These are phyloP conservation scores for Paecilomyces sp. DNA, from an alignment of 2,329 filamentous ascomycete species.

Conservation along the genomic window DNA sequence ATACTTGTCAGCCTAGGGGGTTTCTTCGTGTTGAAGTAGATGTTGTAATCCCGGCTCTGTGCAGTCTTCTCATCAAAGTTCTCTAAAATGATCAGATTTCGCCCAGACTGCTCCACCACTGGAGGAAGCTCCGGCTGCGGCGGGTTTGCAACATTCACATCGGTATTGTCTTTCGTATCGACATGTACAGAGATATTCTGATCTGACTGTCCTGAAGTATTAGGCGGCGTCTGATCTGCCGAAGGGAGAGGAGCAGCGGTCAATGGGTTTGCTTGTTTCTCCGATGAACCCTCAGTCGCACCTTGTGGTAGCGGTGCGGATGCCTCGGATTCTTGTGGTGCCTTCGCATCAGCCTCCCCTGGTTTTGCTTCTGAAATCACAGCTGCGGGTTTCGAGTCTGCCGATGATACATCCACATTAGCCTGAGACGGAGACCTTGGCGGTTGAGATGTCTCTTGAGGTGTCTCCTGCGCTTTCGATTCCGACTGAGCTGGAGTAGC, in stretches of 20 bases:
- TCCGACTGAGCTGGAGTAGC: background rate
- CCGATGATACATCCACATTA: background rate
- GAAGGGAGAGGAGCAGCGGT: background rate
- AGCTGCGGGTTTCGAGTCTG: background rate
- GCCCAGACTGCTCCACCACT: conserved; percentile 45
- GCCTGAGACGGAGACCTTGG: background rate
- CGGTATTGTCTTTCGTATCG: conserved; percentile 6
- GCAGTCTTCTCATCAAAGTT: conserved; percentile 51
- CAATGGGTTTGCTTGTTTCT: background rate
- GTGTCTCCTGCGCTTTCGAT: background rate
- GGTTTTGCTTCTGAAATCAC: background rate
- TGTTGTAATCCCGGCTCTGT: conserved; percentile 46
- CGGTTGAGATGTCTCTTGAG: background rate
- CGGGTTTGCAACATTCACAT: conserved; percentile 15
- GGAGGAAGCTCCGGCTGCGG: conserved; percentile 22
- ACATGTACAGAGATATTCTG: conserved; percentile 6
- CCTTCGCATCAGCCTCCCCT: background rate
- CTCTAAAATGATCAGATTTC: conserved; percentile 53
- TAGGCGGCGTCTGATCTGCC: background rate
- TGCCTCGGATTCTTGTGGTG: background rate
- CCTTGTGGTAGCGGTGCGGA: background rate
- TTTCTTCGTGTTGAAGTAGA: conserved; percentile 50
- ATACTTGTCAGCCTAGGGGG: conserved; percentile 41
- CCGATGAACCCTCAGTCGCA: background rate
- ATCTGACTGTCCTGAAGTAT: conserved; percentile 1